Evolutionary conservation across 208 protist species (phyloP), one percentile per base, ranked within the genome.

Genomic region (Herpetomonas samuelpessoai): DNA sequence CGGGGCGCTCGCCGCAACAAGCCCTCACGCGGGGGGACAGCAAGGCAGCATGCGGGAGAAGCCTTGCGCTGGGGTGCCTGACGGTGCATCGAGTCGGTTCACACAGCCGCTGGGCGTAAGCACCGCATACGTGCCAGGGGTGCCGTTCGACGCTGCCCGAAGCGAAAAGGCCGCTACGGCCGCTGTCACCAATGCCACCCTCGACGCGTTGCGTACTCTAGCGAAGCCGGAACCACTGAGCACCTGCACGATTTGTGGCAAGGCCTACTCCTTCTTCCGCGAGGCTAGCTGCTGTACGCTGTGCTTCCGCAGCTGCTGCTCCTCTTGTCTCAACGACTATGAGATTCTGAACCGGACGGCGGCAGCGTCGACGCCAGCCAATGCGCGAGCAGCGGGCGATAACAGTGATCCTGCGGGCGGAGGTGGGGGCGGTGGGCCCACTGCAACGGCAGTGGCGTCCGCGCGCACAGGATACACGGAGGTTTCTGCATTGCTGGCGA

Each of bases 201-300:
- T n/a, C n/a, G n/a, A n/a, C n/a, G n/a, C n/a, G n/a, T n/a, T n/a
- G n/a, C n/a, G n/a, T n/a, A n/a, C n/a, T n/a, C 35, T 41, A 18
- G 35, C 14, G 7, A 26, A 51, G 19, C 21, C 14, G 35, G 16
- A 0, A 24, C 26, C 2, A 48, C n/a, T 21, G 27, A 7, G 9
- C 22, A 4, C 9, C 21, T 94, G 82, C 56, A 76, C 65, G 21
- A 59, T 91, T 47, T 94, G 88, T 57, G 58, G 66, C 3, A 87
- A 81, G 45, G 68, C 74, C 25, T 94, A 83, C 71, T 79, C 69
- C 28, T 83, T 94, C 55, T 94, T 91, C 64, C 75, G 88, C 6
- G 79, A 81, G 47, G 72, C 74, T 18, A 39, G 51, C n/a, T 58
- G 56, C 26, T 94, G 88, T 55, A 74, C 71, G 3, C 38, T 92